phyloP scores from a whole-genome alignment of 306 rosid species.

The Cucurbita ficifolia region DNA sequence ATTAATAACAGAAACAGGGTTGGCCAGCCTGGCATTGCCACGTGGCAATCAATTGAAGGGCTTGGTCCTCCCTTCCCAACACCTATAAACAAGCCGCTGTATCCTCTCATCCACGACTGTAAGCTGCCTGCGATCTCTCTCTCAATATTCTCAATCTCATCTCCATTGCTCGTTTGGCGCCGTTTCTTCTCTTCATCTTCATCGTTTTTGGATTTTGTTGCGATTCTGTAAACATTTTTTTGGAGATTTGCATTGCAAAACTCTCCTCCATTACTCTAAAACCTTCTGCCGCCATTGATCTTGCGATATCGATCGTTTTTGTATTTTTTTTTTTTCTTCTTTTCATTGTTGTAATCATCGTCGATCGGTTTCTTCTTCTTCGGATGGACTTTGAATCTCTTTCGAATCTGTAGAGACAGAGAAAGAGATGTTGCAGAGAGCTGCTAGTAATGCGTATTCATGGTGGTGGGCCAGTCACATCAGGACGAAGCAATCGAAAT shows the following conservation, averaged over 20 bases:
- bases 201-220: not conserved
- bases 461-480: constrained; percentile 99
- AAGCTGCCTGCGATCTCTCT: constrained; percentile 2
- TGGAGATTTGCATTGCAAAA: not conserved
- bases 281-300: not conserved
- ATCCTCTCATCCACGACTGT: constrained; percentile 37
- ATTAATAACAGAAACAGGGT: too few species aligned
- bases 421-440: constrained; percentile 66
- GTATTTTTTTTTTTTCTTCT: not conserved
- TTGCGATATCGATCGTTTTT: not conserved
- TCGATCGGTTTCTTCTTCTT: not conserved
- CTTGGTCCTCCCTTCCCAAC: constrained; percentile 15
- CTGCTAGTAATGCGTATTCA: constrained; percentile 84
- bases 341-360: not conserved
- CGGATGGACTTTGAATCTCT: constrained; percentile 2
- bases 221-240: not conserved
- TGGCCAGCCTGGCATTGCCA: constrained; percentile 11
- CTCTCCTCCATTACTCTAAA: not conserved
- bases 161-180: not conserved
- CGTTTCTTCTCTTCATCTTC: not conserved
- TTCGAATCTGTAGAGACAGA: constrained; percentile 7
- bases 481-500: constrained; percentile 95
- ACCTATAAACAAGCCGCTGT: constrained; percentile 33
- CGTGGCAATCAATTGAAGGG: constrained; percentile 6
- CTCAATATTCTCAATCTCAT: constrained; percentile 11